phyloP scores from a whole-genome alignment of 805 yeast species.

The Starmerella bombi region DNA sequence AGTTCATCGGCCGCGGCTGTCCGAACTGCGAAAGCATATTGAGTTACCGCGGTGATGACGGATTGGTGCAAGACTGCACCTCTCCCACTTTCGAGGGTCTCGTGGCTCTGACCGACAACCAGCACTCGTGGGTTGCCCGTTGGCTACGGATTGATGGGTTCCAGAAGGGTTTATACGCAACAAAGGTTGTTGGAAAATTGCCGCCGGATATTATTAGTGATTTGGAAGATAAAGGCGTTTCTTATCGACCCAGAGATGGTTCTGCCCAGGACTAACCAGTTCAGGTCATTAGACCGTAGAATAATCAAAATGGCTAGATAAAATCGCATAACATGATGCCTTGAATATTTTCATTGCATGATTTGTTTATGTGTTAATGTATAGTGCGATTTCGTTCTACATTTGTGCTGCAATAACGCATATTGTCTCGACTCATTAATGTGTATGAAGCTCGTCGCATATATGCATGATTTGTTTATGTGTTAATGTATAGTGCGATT shows the following conservation, averaged over 20 bases:
- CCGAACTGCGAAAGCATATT: constrained; percentile 91
- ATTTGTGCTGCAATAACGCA: too few species aligned
- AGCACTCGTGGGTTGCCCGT: constrained; percentile 86
- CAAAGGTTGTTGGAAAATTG: constrained; percentile 77
- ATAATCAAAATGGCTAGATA: too few species aligned
- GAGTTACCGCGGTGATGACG: constrained; percentile 66
- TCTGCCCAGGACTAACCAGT: constrained; percentile 33
- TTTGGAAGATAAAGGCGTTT: constrained; percentile 58
- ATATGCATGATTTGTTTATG: too few species aligned
- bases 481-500: too few species aligned
- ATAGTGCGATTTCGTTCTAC: too few species aligned
- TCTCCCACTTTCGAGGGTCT: constrained; percentile 92
- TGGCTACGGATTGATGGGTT: constrained; percentile 89
- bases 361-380: too few species aligned
- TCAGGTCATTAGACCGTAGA: too few species aligned
- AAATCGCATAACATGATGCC: too few species aligned
- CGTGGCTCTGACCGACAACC: constrained; percentile 78
- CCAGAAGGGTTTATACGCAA: constrained; percentile 84
- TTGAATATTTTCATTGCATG: too few species aligned
- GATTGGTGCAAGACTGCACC: constrained; percentile 77
- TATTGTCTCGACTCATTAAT: too few species aligned
- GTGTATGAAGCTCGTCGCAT: too few species aligned
- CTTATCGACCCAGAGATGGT: constrained; percentile 92
- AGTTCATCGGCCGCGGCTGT: constrained; percentile 75
- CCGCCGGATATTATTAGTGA: constrained; percentile 75